Evolutionary conservation across 2,329 filamentous ascomycete genomes (phyloP).

Genomic region (Ophiostoma himal-ulmi): DNA sequence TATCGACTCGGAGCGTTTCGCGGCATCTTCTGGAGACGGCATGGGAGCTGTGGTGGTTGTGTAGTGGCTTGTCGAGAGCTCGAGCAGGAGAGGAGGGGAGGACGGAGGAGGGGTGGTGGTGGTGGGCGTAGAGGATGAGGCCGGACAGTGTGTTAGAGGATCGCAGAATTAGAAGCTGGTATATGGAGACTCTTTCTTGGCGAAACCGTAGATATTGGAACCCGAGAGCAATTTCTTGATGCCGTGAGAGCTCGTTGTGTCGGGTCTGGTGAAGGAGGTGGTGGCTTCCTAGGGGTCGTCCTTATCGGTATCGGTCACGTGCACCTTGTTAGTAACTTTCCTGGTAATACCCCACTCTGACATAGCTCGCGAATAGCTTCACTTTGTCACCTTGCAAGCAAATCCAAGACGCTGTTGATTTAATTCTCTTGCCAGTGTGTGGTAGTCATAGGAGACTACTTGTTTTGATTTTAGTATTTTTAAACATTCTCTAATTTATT

Average conservation of each 20-base stretch:
- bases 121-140: background rate
- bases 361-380: background rate
- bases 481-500: too few species aligned
- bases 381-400: background rate
- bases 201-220: background rate
- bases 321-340: background rate
- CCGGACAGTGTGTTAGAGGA: background rate
- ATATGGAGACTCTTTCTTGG: background rate
- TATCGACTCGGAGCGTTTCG: slow-evolving; percentile 59
- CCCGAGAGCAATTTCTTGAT: background rate
- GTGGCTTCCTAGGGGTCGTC: slow-evolving; percentile 1
- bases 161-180: background rate
- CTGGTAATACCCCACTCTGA: background rate
- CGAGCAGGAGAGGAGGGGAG: background rate
- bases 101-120: background rate
- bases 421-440: too few species aligned
- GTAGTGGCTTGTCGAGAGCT: background rate
- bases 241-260: background rate
- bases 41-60: slow-evolving; percentile 43
- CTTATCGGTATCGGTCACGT: slow-evolving; percentile 11
- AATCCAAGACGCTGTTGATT: too few species aligned
- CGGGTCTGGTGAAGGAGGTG: slow-evolving; percentile 1
- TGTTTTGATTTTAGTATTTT: too few species aligned
- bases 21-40: slow-evolving; percentile 61
- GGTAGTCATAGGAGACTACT: too few species aligned